phyloP scores from a whole-genome alignment of 192 early-diverging fungal genomes.

The Oehlia diaphana region DNA sequence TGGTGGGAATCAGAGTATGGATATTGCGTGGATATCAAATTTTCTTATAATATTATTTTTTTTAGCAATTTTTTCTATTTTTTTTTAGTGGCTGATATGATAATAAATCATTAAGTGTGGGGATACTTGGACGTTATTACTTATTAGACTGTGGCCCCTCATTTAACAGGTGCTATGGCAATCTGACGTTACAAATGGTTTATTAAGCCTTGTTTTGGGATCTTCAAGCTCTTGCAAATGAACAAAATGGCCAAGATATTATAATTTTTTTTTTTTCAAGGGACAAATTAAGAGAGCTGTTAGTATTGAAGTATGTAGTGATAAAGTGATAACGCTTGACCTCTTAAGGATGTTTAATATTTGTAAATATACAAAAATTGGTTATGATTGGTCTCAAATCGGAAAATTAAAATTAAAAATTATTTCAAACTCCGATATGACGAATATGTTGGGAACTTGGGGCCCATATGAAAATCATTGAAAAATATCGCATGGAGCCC shows the following conservation, averaged over 20 bases:
- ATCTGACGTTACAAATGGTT: slow-evolving; percentile 38
- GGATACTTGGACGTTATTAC: slow-evolving; percentile 58
- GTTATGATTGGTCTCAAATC: slow-evolving; percentile 69
- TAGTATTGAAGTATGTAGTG: background rate
- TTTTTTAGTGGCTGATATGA: too few species aligned
- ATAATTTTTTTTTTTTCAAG: slow-evolving; percentile 33
- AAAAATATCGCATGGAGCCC: too few species aligned
- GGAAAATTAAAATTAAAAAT: slow-evolving; percentile 1
- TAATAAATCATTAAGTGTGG: slow-evolving; percentile 39
- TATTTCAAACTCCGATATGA: too few species aligned
- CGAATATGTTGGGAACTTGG: too few species aligned
- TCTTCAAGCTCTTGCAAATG: slow-evolving; percentile 20
- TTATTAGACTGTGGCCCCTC: slow-evolving; percentile 44
- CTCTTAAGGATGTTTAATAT: background rate
- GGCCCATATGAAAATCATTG: too few species aligned
- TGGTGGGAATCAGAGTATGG: too few species aligned
- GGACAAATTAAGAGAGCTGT: slow-evolving; percentile 1
- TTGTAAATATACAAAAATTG: slow-evolving; percentile 37
- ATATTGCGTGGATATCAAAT: too few species aligned
- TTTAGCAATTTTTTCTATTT: too few species aligned
- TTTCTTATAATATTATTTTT: too few species aligned
- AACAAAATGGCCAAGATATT: slow-evolving; percentile 40
- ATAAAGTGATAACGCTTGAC: background rate
- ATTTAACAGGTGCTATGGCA: slow-evolving; percentile 31
- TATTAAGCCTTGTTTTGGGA: slow-evolving; percentile 2